Conservation (phyloP, 2,329 filamentous ascomycete genomes). For the Juglanconis juglandina region DNA sequence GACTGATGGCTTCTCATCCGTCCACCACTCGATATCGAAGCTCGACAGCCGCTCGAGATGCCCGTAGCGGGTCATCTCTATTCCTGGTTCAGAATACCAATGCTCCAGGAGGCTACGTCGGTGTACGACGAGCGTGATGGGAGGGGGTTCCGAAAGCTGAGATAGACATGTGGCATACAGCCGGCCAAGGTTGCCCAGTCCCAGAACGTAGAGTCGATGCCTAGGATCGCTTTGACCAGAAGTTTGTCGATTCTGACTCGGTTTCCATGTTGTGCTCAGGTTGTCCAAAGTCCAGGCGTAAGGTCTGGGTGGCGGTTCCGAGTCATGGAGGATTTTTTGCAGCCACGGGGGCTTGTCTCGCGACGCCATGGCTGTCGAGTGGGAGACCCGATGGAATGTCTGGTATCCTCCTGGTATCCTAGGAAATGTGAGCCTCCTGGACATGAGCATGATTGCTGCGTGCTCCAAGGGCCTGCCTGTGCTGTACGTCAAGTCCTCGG, state of each 20-base stretch:
- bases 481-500: not conserved
- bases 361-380: not conserved
- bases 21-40: conserved; percentile 55
- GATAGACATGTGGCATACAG: conserved; percentile 73
- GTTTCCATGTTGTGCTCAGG: conserved; percentile 4
- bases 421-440: not conserved
- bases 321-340: conserved; percentile 15
- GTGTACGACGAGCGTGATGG: conserved; percentile 78
- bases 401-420: not conserved
- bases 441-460: conserved; percentile 2
- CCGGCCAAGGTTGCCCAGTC: conserved; percentile 75
- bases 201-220: conserved; percentile 71
- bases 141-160: conserved; percentile 57
- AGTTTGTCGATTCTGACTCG: conserved; percentile 13
- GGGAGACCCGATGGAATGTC: not conserved
- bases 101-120: conserved; percentile 45
- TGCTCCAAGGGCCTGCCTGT: not conserved
- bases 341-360: conserved; percentile 18
- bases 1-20: conserved; percentile 36
- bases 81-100: conserved; percentile 43
- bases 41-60: conserved; percentile 28
- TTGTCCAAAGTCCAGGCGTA: conserved; percentile 22
- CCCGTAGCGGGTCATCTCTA: conserved; percentile 41
- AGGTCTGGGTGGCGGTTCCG: conserved; percentile 14
- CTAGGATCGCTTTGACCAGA: conserved; percentile 12